Percentiles rank a stretch among this genome's conserved stretches.
These are phyloP conservation scores for Zygoascus sp. DNA, from an alignment of 1,139 yeast genomes.

Conservation along the genomic window DNA sequence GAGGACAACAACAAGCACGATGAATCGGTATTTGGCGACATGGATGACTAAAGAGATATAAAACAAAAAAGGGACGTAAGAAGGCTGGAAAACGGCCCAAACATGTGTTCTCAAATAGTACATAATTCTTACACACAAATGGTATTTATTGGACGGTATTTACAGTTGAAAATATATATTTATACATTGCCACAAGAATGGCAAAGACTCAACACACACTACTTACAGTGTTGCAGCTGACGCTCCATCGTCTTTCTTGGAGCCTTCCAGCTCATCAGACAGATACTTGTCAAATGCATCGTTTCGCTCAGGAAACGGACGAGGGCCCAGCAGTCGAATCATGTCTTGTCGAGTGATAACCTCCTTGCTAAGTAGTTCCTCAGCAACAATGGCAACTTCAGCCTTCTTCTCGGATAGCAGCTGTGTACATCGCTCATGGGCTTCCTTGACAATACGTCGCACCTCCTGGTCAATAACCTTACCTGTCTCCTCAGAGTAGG, in stretches of 20 bases:
- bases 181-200: conserved; percentile 6
- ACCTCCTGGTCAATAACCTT: conserved; percentile 77
- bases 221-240: conserved; percentile 2
- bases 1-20: conserved; percentile 20
- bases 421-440: conserved; percentile 64
- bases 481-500: conserved; percentile 86
- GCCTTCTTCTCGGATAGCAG: conserved; percentile 65
- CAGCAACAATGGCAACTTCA: conserved; percentile 81
- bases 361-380: conserved; percentile 76
- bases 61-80: conserved; percentile 7
- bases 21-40: conserved; percentile 28
- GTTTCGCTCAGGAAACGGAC: conserved; percentile 86
- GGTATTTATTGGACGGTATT: conserved; percentile 13
- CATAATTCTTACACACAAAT: not conserved
- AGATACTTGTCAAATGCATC: conserved; percentile 90
- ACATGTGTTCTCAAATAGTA: conserved; percentile 1
- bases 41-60: conserved; percentile 22
- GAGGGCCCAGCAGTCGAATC: conserved; percentile 77
- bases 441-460: conserved; percentile 70
- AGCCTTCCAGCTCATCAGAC: conserved; percentile 20
- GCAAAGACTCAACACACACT: not conserved
- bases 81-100: not conserved
- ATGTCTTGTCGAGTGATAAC: conserved; percentile 87
- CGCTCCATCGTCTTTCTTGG: not conserved
- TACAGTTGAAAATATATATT: conserved; percentile 9